Conservation (phyloP, 768 basidiomycete species). For the Tulasnella sp. region DNA sequence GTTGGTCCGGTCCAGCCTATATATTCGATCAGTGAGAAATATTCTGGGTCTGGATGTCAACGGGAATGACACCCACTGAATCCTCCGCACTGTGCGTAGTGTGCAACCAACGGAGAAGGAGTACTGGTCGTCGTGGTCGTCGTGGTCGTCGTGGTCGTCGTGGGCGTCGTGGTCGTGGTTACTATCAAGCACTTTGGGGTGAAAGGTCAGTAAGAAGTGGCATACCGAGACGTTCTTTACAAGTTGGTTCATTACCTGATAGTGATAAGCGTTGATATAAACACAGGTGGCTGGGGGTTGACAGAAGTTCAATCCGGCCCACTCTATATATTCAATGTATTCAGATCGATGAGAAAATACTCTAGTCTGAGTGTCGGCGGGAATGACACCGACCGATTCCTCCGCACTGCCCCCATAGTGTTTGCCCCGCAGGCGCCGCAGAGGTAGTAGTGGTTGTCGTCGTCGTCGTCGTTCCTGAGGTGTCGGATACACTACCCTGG, state of each 20-base stretch:
- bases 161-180: too few relatives aligned
- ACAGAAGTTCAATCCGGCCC: conserved; percentile 10
- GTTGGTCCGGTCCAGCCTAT: conserved; percentile 12
- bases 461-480: neutral
- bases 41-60: too few relatives aligned
- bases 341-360: too few relatives aligned
- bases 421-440: too few relatives aligned
- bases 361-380: too few relatives aligned
- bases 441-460: neutral
- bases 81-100: too few relatives aligned
- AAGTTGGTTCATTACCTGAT: too few relatives aligned
- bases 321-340: neutral
- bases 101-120: neutral
- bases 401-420: conserved; percentile 1
- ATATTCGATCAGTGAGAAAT: too few relatives aligned
- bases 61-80: too few relatives aligned
- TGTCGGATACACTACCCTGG: conserved; percentile 18
- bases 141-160: neutral
- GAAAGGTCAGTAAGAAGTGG: neutral
- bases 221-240: too few relatives aligned
- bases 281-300: neutral
- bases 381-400: neutral
- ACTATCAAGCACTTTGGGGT: neutral
- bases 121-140: neutral
- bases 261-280: neutral